phyloP scores from a whole-genome alignment of 148 eudicot species.

The Polygonum aviculare region DNA sequence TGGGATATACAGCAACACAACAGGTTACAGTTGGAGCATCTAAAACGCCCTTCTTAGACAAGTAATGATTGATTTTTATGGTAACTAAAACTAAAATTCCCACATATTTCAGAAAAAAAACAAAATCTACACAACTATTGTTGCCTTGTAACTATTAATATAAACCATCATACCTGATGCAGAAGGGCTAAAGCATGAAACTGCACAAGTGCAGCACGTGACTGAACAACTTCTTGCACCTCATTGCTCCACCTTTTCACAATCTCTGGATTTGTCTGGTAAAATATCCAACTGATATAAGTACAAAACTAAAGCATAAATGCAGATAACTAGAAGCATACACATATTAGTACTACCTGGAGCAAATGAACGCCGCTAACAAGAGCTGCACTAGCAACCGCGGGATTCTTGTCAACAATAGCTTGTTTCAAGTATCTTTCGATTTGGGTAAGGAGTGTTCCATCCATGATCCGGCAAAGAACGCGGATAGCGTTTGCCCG shows the following conservation, averaged over 20 bases:
- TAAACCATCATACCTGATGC: slow-evolving; percentile 56
- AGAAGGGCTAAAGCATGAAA: slow-evolving; percentile 92
- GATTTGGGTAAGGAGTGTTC: slow-evolving; percentile 92
- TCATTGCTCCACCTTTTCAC: slow-evolving; percentile 98
- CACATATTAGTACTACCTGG: slow-evolving; percentile 43
- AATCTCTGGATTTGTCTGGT: slow-evolving; percentile 87
- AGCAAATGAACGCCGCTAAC: slow-evolving; percentile 90
- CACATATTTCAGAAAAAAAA: not conserved
- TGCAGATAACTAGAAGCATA: not conserved
- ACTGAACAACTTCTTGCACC: slow-evolving; percentile 95
- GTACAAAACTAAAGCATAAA: not conserved
- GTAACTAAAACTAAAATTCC: not conserved
- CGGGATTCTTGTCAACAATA: slow-evolving; percentile 91
- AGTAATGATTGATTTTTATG: not conserved
- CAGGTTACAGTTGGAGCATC: not conserved
- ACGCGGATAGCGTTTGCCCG: slow-evolving; percentile 94
- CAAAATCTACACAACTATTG: not conserved
- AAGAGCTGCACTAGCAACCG: slow-evolving; percentile 96
- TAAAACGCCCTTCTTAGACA: not conserved
- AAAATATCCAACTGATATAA: slow-evolving; percentile 4
- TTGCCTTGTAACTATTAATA: not conserved
- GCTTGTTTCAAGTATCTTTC: slow-evolving; percentile 97
- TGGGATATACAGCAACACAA: not conserved
- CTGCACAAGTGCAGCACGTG: slow-evolving; percentile 93
- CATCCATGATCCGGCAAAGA: slow-evolving; percentile 84